Conservation (phyloP, 768 basidiomycete species). For the Mrakia hoshinonis region DNA sequence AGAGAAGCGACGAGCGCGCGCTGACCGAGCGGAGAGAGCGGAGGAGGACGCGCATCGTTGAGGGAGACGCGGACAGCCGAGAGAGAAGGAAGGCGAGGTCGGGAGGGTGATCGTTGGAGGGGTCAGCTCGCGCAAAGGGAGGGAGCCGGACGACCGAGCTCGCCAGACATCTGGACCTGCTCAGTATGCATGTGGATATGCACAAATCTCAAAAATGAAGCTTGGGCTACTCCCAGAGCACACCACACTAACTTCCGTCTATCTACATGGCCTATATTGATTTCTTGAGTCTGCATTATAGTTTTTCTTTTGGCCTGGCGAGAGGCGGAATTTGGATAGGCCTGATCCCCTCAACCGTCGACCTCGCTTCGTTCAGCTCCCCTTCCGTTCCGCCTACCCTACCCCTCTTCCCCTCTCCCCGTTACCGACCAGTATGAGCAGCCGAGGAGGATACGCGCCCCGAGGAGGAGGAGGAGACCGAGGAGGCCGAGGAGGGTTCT, state of each 20-base stretch:
- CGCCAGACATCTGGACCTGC: no score
- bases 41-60: not conserved
- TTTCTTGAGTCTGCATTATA: no score
- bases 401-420: not conserved
- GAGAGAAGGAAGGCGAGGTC: not conserved
- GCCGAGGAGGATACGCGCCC: slow-evolving; percentile 35
- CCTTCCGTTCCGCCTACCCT: not conserved
- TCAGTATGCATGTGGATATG: no score
- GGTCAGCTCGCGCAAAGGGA: not conserved
- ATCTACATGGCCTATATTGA: no score
- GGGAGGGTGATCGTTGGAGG: not conserved
- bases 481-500: slow-evolving; percentile 28
- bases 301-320: no score
- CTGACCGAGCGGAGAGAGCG: not conserved
- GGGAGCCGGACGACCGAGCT: no score
- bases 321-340: no score
- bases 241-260: no score
- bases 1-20: not conserved
- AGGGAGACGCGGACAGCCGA: not conserved
- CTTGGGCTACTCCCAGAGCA: no score
- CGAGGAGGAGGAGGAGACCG: slow-evolving; percentile 31
- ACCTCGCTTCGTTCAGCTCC: not conserved
- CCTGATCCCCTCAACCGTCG: not conserved
- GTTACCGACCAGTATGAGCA: slow-evolving; percentile 26
- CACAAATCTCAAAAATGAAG: no score